These are phyloP conservation scores for Ceratobasidium sp. DNA, from an alignment of 1,284 basidiomycete genomes.

Conservation along the genomic window DNA sequence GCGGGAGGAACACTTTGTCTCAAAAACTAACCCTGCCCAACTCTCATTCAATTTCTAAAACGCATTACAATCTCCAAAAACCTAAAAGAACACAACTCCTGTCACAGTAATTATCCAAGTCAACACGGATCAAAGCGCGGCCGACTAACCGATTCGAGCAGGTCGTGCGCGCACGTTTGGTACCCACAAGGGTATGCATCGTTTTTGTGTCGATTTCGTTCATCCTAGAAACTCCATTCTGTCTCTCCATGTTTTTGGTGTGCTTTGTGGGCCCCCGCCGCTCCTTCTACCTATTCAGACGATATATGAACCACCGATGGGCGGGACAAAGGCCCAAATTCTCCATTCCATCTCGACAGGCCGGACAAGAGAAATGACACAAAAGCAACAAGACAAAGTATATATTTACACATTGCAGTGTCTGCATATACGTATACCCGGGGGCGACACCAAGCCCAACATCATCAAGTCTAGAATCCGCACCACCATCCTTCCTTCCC, in stretches of 20 bases:
- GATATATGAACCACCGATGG: background rate
- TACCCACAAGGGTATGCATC: background rate
- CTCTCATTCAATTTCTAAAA: constrained; percentile 7
- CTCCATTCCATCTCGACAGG: constrained; percentile 3
- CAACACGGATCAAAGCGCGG: constrained; percentile 44
- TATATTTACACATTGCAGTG: background rate
- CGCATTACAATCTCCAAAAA: background rate
- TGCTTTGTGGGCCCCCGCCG: background rate
- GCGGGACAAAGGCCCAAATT: background rate
- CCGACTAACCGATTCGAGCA: constrained; percentile 37
- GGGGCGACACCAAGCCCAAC: background rate
- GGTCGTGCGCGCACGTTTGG: constrained; percentile 21
- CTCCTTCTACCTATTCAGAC: constrained; percentile 3
- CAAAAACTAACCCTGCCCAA: background rate
- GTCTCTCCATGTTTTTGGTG: background rate
- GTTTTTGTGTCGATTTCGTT: too few relatives aligned
- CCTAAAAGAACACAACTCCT: background rate
- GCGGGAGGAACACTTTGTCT: background rate
- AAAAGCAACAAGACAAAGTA: background rate
- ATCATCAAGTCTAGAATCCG: background rate
- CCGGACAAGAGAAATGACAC: constrained; percentile 10
- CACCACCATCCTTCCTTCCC: background rate
- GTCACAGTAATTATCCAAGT: background rate
- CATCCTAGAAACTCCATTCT: background rate
- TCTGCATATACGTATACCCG: background rate